A percentile compares a stretch with the other conserved stretches of the same genome.
Conservation (phyloP, 2,329 filamentous ascomycete species). For the Microascus cirrosus region DNA sequence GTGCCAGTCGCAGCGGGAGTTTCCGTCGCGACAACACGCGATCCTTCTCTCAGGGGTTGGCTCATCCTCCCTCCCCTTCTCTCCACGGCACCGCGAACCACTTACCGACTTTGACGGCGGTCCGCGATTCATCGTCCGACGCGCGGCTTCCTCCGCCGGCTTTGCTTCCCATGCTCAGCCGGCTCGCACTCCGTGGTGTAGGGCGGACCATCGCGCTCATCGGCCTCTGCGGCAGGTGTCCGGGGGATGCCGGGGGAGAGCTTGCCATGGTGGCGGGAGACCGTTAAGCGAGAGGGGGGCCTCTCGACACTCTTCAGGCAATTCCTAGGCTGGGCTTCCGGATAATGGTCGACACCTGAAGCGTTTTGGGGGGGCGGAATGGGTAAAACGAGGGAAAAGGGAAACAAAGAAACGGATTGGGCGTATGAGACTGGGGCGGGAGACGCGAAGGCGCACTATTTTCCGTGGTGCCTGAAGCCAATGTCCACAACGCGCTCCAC, state of each 20-base stretch:
- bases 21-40: background rate
- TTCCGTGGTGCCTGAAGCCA: background rate
- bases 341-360: background rate
- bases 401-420: background rate
- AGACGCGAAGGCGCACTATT: background rate
- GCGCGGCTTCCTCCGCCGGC: constrained; percentile 65
- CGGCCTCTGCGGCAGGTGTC: constrained; percentile 51
- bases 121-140: constrained; percentile 83
- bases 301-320: constrained; percentile 2
- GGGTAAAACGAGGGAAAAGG: background rate
- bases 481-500: background rate
- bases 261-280: constrained; percentile 41
- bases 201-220: constrained; percentile 72
- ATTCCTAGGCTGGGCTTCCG: background rate
- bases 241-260: constrained; percentile 60
- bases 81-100: background rate
- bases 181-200: constrained; percentile 64
- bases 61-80: background rate
- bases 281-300: background rate
- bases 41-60: background rate
- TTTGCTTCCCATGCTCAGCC: constrained; percentile 76
- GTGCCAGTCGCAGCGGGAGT: background rate
- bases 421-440: background rate
- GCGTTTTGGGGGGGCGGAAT: background rate
- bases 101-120: constrained; percentile 89